A percentile compares a stretch with the other conserved stretches of the same genome.
Evolutionary conservation across 1,284 basidiomycete genomes (phyloP).

Genomic region (Tilletia setariae): DNA sequence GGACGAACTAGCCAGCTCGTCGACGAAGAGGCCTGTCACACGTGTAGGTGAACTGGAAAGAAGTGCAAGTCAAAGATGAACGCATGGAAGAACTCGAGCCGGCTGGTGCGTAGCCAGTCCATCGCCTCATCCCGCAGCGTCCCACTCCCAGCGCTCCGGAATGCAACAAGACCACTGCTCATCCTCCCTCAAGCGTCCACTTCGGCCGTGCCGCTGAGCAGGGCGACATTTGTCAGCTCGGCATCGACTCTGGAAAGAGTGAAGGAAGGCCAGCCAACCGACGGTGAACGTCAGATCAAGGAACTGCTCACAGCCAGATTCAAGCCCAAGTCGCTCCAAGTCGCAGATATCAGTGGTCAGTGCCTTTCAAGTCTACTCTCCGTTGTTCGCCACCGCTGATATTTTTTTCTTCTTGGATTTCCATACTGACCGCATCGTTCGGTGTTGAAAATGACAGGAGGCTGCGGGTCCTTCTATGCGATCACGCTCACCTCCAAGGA

Average conservation of each 20-base stretch:
- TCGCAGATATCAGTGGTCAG: conserved; percentile 56
- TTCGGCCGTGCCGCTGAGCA: no score
- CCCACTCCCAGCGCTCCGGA: no score
- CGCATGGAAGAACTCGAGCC: conserved; percentile 30
- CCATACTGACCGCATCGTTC: no score
- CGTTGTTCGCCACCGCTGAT: conserved; percentile 46
- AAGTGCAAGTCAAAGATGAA: no score
- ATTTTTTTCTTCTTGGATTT: conserved; percentile 5
- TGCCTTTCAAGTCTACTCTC: not conserved
- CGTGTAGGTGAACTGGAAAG: no score
- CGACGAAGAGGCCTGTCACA: no score
- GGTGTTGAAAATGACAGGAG: conserved; percentile 63
- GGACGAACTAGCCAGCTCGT: no score
- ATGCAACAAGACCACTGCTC: no score
- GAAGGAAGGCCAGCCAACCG: conserved; percentile 5
- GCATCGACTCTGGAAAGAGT: not conserved
- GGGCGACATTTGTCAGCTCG: conserved; percentile 7
- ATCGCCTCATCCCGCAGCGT: not conserved
- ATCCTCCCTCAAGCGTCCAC: no score
- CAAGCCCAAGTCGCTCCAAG: conserved; percentile 59
- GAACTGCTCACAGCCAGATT: conserved; percentile 72
- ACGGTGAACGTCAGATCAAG: conserved; percentile 68
- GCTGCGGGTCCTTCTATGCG: conserved; percentile 93
- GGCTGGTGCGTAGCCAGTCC: not conserved
- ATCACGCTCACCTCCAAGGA: conserved; percentile 78